Evolutionary conservation across 495 filamentous ascomycete species (phyloP).

Genomic region (Daldinia loculata): DNA sequence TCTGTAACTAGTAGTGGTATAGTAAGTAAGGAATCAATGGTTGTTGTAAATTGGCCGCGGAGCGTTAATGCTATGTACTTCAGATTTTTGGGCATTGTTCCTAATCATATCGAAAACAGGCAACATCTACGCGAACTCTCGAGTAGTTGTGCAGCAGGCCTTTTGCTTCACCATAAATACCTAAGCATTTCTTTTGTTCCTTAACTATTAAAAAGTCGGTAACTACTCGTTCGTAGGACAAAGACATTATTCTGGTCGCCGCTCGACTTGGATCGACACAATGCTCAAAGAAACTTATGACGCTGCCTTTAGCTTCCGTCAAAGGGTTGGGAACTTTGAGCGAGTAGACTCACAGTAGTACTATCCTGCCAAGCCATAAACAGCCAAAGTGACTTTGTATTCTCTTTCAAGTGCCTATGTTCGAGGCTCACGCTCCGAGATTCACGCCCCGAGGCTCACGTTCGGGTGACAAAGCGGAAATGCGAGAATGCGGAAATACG

Average conservation of each 20-base stretch:
- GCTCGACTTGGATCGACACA: slow-evolving; percentile 16
- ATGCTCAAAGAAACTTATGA: slow-evolving; percentile 27
- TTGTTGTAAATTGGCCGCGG: background rate
- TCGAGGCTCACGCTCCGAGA: background rate
- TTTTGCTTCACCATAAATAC: background rate
- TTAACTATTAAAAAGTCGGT: background rate
- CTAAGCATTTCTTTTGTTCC: slow-evolving; percentile 23
- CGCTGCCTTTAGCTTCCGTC: slow-evolving; percentile 11
- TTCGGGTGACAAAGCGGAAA: background rate
- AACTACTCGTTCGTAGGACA: slow-evolving; percentile 6
- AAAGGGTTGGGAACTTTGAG: slow-evolving; percentile 21
- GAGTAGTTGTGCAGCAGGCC: background rate
- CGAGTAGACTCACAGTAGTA: slow-evolving; percentile 19
- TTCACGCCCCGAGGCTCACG: slow-evolving; percentile 11
- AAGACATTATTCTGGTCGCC: slow-evolving; percentile 37
- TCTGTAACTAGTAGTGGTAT: background rate
- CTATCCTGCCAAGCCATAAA: background rate
- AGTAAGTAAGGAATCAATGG: background rate
- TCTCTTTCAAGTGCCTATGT: slow-evolving; percentile 8
- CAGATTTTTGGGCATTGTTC: slow-evolving; percentile 19
- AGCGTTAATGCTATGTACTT: slow-evolving; percentile 21
- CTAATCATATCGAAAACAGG: slow-evolving; percentile 15
- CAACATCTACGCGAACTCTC: background rate
- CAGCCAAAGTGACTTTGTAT: background rate
- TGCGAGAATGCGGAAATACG: background rate